Conservation (phyloP, 2,329 filamentous ascomycete genomes). For the Periconia sp. region DNA sequence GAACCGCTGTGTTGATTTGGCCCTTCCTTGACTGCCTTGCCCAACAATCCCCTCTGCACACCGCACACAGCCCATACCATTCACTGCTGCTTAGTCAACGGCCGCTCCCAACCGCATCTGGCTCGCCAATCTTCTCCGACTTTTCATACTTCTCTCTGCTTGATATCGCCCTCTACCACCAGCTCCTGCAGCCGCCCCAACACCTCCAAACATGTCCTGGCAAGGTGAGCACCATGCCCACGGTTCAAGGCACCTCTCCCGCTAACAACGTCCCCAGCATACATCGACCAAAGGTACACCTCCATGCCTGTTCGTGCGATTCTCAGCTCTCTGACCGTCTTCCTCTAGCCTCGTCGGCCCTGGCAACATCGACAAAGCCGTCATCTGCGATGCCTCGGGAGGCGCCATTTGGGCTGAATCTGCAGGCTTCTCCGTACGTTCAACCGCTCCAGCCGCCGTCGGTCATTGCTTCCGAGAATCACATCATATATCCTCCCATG, state of each 20-base stretch:
- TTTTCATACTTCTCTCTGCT: conserved; percentile 23
- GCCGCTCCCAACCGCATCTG: background rate
- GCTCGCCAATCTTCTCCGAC: no score
- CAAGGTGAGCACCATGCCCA: conserved; percentile 43
- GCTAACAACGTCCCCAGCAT: conserved; percentile 42
- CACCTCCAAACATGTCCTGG: conserved; percentile 50
- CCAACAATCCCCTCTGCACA: conserved; percentile 22
- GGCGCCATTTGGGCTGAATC: conserved; percentile 76
- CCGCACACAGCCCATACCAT: conserved; percentile 1
- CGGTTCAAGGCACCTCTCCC: no score
- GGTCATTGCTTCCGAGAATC: no score
- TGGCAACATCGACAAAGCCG: conserved; percentile 55
- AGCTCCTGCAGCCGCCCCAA: conserved; percentile 25
- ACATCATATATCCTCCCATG: no score
- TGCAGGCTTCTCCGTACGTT: conserved; percentile 80
- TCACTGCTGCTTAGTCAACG: conserved; percentile 17
- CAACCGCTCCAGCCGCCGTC: conserved; percentile 1
- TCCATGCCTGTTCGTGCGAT: background rate
- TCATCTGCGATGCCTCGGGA: conserved; percentile 57
- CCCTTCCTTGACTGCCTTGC: conserved; percentile 6
- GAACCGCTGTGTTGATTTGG: conserved; percentile 10
- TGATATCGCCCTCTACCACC: conserved; percentile 26
- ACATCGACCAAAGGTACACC: conserved; percentile 49
- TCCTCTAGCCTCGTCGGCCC: conserved; percentile 49
- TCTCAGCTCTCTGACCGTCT: conserved; percentile 18